Evolutionary conservation across 805 yeast species (phyloP).

Genomic region (Babjeviella inositovora): DNA sequence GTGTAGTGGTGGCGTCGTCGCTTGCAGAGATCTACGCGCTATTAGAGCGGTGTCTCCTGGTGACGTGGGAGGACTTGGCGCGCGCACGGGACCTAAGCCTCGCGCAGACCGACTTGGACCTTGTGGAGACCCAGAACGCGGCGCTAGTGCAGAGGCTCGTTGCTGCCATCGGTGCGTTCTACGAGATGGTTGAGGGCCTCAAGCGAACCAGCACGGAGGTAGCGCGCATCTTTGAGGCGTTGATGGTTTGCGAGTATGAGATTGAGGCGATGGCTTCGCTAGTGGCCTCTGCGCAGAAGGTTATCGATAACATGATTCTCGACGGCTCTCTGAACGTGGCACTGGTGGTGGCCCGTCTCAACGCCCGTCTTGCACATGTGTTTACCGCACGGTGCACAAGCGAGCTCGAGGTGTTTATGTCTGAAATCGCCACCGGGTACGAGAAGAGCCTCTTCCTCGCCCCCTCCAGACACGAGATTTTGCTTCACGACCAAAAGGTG

Average conservation of each 20-base stretch:
- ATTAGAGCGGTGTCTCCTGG: conserved; percentile 14
- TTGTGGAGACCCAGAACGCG: conserved; percentile 12
- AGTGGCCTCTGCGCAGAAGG: conserved; percentile 13
- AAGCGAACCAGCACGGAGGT: conserved; percentile 10
- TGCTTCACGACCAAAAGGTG: conserved; percentile 18
- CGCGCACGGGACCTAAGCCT: conserved; percentile 27
- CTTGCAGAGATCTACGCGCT: conserved; percentile 12
- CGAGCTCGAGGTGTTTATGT: background rate
- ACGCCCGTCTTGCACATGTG: conserved; percentile 10
- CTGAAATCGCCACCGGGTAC: background rate
- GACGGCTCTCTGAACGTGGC: conserved; percentile 17
- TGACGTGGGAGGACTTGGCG: conserved; percentile 37
- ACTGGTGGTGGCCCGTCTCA: conserved; percentile 13
- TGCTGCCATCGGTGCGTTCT: conserved; percentile 9
- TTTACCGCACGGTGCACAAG: conserved; percentile 11
- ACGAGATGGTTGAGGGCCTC: conserved; percentile 12
- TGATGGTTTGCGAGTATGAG: conserved; percentile 11
- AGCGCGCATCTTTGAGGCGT: conserved; percentile 4
- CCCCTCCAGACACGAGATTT: conserved; percentile 13
- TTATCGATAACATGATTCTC: conserved; percentile 15
- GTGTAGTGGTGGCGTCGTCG: conserved; percentile 19
- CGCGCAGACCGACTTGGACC: conserved; percentile 7
- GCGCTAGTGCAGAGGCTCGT: conserved; percentile 14
- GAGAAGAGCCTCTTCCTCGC: background rate
- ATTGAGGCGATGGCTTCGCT: conserved; percentile 4